A percentile compares a stretch with the other conserved stretches of the same genome.
These are phyloP conservation scores for Boletus rex-veris DNA, from an alignment of 768 basidiomycete genomes.

Conservation along the genomic window DNA sequence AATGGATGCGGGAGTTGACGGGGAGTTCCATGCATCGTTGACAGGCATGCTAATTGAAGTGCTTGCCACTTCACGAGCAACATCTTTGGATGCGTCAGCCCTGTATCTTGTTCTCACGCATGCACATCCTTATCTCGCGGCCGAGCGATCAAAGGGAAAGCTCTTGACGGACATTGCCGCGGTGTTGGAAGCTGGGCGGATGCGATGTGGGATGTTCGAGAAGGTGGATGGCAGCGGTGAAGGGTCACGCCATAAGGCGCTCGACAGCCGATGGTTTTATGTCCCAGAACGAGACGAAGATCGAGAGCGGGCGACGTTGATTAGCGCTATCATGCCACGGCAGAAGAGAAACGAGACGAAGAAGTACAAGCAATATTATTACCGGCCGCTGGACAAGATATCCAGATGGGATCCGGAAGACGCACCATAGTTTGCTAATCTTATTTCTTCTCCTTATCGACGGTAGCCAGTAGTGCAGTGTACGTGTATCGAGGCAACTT, in stretches of 20 bases:
- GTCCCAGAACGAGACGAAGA: conserved; percentile 70
- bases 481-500: conserved; percentile 22
- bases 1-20: conserved; percentile 13
- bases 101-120: conserved; percentile 52
- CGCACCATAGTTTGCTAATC: conserved; percentile 27
- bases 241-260: conserved; percentile 52
- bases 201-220: conserved; percentile 61
- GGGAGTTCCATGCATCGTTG: conserved; percentile 41
- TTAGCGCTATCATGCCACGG: conserved; percentile 71
- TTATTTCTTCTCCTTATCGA: conserved; percentile 4
- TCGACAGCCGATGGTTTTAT: conserved; percentile 61
- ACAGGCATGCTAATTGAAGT: conserved; percentile 68
- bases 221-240: conserved; percentile 64
- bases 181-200: conserved; percentile 45
- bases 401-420: conserved; percentile 75
- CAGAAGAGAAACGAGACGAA: conserved; percentile 75
- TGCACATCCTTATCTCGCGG: conserved; percentile 50
- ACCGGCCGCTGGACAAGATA: conserved; percentile 67
- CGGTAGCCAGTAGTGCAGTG: conserved; percentile 1
- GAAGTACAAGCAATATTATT: conserved; percentile 86
- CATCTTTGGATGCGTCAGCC: conserved; percentile 53
- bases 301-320: conserved; percentile 62
- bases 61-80: conserved; percentile 69
- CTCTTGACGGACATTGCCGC: conserved; percentile 50
- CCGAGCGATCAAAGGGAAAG: conserved; percentile 33